phyloP scores from a whole-genome alignment of 2,329 filamentous ascomycete genomes.

The Talaromyces sp. region DNA sequence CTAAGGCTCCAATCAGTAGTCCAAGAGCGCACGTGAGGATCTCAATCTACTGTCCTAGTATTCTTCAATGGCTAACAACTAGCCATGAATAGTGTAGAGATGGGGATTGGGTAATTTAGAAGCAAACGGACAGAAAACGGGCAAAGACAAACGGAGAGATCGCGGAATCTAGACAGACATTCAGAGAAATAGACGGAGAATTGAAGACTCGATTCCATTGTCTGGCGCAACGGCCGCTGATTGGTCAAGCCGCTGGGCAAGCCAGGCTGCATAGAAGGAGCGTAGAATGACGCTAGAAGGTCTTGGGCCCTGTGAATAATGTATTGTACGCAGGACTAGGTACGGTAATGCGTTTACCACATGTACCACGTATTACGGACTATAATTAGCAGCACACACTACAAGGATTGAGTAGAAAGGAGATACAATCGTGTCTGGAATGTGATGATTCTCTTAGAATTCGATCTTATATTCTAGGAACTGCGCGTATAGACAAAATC shows the following conservation, averaged over 20 bases:
- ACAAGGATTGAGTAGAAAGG: not conserved
- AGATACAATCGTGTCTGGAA: not conserved
- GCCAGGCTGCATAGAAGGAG: constrained; percentile 18
- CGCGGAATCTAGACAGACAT: not conserved
- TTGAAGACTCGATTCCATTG: constrained; percentile 9
- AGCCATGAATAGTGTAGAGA: not conserved
- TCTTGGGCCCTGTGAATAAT: not conserved
- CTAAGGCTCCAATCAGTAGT: not conserved
- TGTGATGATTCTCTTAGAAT: not conserved
- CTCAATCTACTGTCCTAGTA: not conserved
- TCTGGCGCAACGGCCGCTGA: constrained; percentile 1
- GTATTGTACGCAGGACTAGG: not conserved
- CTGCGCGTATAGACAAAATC: not conserved
- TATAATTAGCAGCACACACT: not conserved
- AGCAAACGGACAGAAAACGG: not conserved
- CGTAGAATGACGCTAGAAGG: constrained; percentile 20
- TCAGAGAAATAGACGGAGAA: not conserved
- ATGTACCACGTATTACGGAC: not conserved
- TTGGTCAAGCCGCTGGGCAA: constrained; percentile 1
- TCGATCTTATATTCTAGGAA: not conserved
- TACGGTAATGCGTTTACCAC: not conserved
- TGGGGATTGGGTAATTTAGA: not conserved
- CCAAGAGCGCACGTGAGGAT: not conserved
- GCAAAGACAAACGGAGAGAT: not conserved
- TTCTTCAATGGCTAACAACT: not conserved